These are phyloP conservation scores for Sicyos edulis DNA, from an alignment of 306 rosid genomes.

Conservation along the genomic window DNA sequence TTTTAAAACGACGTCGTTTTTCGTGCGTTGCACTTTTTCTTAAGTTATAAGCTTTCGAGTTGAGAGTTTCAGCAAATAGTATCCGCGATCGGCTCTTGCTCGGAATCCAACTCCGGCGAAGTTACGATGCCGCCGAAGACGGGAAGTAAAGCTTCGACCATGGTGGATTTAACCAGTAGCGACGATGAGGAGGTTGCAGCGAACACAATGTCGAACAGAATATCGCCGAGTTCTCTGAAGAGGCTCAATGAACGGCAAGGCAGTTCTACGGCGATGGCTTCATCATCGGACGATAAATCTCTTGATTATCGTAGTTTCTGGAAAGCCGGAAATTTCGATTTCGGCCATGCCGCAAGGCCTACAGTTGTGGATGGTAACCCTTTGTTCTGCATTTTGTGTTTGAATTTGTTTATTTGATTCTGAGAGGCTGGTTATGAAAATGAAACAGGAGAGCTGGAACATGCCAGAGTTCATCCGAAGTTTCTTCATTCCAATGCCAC, in stretches of 20 bases:
- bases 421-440: neutral
- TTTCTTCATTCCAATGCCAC: conserved; percentile 98
- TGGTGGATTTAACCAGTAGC: conserved; percentile 34
- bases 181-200: conserved; percentile 32
- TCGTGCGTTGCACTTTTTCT: neutral
- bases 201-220: conserved; percentile 4
- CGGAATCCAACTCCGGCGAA: neutral
- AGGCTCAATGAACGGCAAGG: conserved; percentile 12
- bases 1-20: neutral
- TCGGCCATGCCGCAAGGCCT: conserved; percentile 32
- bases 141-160: conserved; percentile 13
- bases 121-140: conserved; percentile 23
- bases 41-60: neutral
- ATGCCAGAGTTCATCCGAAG: conserved; percentile 92
- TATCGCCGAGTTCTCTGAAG: conserved; percentile 10
- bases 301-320: conserved; percentile 55
- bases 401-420: conserved; percentile 1
- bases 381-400: conserved; percentile 4
- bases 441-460: conserved; percentile 60
- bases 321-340: conserved; percentile 73
- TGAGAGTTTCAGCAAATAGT: neutral
- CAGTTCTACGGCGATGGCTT: conserved; percentile 22
- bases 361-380: conserved; percentile 4
- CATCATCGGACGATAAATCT: conserved; percentile 5
- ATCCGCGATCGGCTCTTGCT: neutral